Evolutionary conservation across 257 asterid species (phyloP), one percentile per base, ranked within the genome.

Genomic region (Gentiana macrophylla): DNA sequence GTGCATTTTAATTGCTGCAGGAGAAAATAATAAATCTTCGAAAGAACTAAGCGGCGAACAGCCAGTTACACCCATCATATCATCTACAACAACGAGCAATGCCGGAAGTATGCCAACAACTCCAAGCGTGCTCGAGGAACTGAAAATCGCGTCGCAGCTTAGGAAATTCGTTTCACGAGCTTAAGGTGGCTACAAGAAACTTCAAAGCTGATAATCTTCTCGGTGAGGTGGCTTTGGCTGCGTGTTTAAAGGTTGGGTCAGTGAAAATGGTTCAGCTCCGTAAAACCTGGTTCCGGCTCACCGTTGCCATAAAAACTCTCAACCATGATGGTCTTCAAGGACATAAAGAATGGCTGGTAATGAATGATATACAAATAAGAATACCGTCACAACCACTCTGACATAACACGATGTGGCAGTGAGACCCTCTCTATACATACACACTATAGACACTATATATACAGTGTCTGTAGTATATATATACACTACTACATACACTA

Each of bases 271-370:
- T n/a, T n/a, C n/a, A n/a, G n/a, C n/a, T n/a, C n/a, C n/a, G n/a
- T n/a, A n/a, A n/a, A n/a, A n/a, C n/a, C n/a, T n/a, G n/a, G n/a
- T n/a, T n/a, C n/a, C n/a, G n/a, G n/a, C 73, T 86, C 35, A 56
- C 95, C 2, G 95, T 84, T 64, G 97, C 97, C 2, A 94, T 89
- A 15, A 89, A 89, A 68, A 82, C 86, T 52, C 85, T 89, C 48
- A 89, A 89, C 68, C 89, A 78, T 6, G 74, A 81, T 35, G 97
- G 97, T 13, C 82, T 84, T 64, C 97, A 89, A 77, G 97, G 97
- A 65, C 97, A 89, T 63, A 81, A 74, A 71, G 97, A 89, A 77
- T 89, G 97, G 95, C 80, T 86, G 34, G 95, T 86, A 81, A n/a
- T n/a, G n/a, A n/a, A n/a, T n/a, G n/a, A n/a, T n/a, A n/a, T n/a